Base-by-base conservation (phyloP, 495 filamentous ascomycete species). In the Penicillium soppii region DNA sequence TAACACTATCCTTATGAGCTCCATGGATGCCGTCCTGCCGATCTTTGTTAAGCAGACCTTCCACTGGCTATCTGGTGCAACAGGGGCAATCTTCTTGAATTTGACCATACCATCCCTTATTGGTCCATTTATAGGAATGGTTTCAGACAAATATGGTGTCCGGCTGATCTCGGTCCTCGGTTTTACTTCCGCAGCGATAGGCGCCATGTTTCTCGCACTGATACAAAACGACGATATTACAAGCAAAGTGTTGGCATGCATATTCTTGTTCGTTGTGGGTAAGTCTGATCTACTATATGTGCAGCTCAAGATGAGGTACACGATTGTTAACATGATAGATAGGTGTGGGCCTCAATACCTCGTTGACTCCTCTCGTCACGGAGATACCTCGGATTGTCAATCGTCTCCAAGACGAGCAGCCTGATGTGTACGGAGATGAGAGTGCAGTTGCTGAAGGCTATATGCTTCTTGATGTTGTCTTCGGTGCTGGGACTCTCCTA, bases 371-470 rank as follows among this genome's bases (percentile, higher is more conserved):
- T 1, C 38, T 49, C 2, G 46, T 22, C 19, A 39, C 46, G 7
- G 46, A 49, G 19, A 40, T 49, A 40, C 46, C 46, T 21, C 35
- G 46, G 2, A 49, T 49, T 4, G 46, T 49, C 16, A 30, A 49
- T 6, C 2, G 6, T 12, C 15, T 49, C 0, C 46, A 49, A 40
- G 46, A 40, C 7, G 26, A 49, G n/a, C 25, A 22, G 10, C 46
- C 46, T 20, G 46, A 40, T 23, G 17, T 32, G 21, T 49, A 49
- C 30, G 46, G 46, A 20, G 17, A 40, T 5, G 27, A 40, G 13
- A 38, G 19, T 25, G 36, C 46, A 4, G 26, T 49, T 7, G 37
- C 36, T 13, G 46, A 49, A 26, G 46, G 36, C 5, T 40, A 49
- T n/a, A 49, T 49, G 46, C 46, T 49, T 9, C 46, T 49, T 15